Evolutionary conservation across 306 rosid genomes (phyloP).

Genomic region (Rosa multiflora): DNA sequence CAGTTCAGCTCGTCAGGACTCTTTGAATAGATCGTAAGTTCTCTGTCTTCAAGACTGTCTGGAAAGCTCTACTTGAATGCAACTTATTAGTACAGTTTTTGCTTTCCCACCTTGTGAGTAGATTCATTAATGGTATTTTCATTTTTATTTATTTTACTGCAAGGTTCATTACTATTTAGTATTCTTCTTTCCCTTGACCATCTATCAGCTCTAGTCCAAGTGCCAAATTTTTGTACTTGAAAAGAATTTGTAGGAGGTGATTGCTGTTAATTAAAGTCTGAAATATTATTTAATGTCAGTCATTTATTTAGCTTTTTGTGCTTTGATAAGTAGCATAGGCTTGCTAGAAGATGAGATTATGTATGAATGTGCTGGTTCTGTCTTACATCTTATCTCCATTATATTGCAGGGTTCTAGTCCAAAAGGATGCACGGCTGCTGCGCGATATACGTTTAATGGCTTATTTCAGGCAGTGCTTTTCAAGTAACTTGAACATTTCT

Average conservation of each 20-base stretch:
- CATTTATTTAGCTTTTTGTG: background rate
- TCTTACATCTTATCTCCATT: constrained; percentile 11
- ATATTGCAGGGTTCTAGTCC: constrained; percentile 54
- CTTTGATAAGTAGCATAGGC: constrained; percentile 1
- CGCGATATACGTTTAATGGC: constrained; percentile 76
- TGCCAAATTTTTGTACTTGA: background rate
- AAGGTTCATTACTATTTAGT: background rate
- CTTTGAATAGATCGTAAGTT: constrained; percentile 74
- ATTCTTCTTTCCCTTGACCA: background rate
- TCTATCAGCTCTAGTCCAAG: background rate
- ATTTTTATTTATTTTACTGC: background rate
- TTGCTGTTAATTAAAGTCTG: background rate
- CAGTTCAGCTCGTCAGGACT: constrained; percentile 70
- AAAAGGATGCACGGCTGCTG: constrained; percentile 65
- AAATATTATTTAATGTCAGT: background rate
- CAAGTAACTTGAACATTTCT: constrained; percentile 53
- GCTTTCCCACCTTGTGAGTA: background rate
- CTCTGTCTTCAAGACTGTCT: constrained; percentile 3
- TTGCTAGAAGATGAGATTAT: background rate
- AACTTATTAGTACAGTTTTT: background rate
- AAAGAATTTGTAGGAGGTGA: background rate
- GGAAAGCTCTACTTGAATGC: background rate
- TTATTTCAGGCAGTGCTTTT: constrained; percentile 87
- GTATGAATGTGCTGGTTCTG: background rate
- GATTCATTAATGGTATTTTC: background rate